Base-by-base conservation (phyloP, 352 stramenopile species). In the Phytopythium montanum region DNA sequence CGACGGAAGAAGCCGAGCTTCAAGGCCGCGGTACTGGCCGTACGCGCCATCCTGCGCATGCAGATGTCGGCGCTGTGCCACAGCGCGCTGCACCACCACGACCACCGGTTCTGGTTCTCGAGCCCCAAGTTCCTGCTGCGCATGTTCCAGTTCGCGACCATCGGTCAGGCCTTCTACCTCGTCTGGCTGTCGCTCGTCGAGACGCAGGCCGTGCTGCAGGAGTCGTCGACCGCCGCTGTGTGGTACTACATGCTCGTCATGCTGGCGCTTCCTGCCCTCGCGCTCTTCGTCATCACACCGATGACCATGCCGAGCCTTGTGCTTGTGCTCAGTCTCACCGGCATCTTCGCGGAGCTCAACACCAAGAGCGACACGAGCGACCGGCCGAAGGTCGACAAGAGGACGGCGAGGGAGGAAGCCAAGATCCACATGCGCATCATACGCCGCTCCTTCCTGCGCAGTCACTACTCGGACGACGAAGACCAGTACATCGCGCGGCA, bases 11-110 rank as follows among this genome's bases (percentile, higher is more conserved):
- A 66, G 25, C 67, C 57, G 21, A 75, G 61, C 7, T 73, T 94
- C 42, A 88, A 88, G 31, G 69, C 70, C 0, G 76, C 79, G 18
- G 84, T 84, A 2, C 62, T 90, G 14, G 62, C 75, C 25, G 78
- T 95, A 5, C 84, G 86, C 0, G 80, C 84, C 0, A 54, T 91
- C 10, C 81, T 95, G 45, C 81, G 86, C 5, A 92, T 95, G 84
- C 86, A 95, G 49, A 95, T 95, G 85, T 92, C 83, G n/a, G 83
- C 84, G 19, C 62, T 95, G 38, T 95, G 84, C 50, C 86, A 95
- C 36, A 75, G 73, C 23, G 84, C 93, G 59, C 76, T 95, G 18
- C 86, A 95, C 48, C 73, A 85, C 53, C 86, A 95, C 56, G 78
- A 95, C 57, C 59, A 91, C 31, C 82, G 76, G 12, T 95, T 94